Evolutionary conservation across 2,329 filamentous ascomycete genomes (phyloP).

Genomic region (Aspergillus arachidicola): DNA sequence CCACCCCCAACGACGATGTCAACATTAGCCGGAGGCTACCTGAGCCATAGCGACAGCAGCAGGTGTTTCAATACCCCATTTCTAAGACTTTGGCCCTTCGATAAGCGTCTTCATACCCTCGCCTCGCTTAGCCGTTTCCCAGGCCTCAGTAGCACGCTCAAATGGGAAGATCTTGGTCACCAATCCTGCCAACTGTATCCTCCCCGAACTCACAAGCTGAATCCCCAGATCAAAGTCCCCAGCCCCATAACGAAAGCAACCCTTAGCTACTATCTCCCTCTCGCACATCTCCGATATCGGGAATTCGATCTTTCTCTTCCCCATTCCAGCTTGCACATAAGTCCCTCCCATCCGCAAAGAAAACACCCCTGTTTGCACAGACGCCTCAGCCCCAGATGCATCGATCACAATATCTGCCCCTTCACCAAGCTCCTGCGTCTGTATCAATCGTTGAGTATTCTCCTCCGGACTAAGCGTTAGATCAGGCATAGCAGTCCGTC

Average conservation of each 20-base stretch:
- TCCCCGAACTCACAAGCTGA: conserved; percentile 34
- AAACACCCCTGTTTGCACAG: conserved; percentile 50
- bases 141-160: not conserved
- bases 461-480: conserved; percentile 18
- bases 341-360: conserved; percentile 32
- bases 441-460: conserved; percentile 33
- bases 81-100: conserved; percentile 4
- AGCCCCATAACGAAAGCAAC: conserved; percentile 36
- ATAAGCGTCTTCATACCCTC: not conserved
- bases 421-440: conserved; percentile 40
- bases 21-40: too few species aligned
- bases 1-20: too few species aligned
- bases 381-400: conserved; percentile 47
- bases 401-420: conserved; percentile 46
- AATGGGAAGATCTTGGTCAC: not conserved
- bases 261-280: conserved; percentile 39
- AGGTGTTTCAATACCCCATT: too few species aligned
- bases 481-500: conserved; percentile 15
- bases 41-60: too few species aligned
- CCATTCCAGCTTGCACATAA: conserved; percentile 41
- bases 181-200: conserved; percentile 26
- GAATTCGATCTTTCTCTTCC: conserved; percentile 41
- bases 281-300: conserved; percentile 39
- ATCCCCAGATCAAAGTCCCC: conserved; percentile 42
- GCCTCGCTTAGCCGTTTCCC: not conserved